A percentile compares a stretch with the other conserved stretches of the same genome.
phyloP scores from a whole-genome alignment of 2,329 filamentous ascomycete species.

The Stachybotrys elegans region DNA sequence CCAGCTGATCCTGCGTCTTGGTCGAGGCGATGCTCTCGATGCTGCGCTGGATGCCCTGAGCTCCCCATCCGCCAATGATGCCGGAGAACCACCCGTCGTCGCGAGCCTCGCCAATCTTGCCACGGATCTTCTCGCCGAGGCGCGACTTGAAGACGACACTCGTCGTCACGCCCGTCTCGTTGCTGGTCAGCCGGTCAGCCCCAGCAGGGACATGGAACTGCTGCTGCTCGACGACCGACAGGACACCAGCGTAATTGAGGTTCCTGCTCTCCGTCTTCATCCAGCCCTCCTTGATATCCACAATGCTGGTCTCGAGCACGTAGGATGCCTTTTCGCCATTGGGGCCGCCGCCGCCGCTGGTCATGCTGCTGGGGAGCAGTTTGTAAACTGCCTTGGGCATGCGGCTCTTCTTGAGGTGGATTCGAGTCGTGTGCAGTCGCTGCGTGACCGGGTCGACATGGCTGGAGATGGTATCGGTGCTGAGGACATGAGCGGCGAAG shows the following conservation, averaged over 20 bases:
- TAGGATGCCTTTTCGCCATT: slow-evolving; percentile 66
- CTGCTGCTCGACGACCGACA: slow-evolving; percentile 74
- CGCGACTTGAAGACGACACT: slow-evolving; percentile 68
- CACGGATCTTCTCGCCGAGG: slow-evolving; percentile 63
- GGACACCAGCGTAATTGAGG: slow-evolving; percentile 74
- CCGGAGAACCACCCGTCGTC: slow-evolving; percentile 48
- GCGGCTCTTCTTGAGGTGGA: slow-evolving; percentile 78
- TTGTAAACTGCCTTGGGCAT: slow-evolving; percentile 71
- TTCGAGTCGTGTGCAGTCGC: slow-evolving; percentile 69
- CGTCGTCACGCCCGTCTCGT: slow-evolving; percentile 64
- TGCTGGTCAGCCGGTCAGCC: slow-evolving; percentile 16
- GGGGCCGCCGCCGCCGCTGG: slow-evolving; percentile 51
- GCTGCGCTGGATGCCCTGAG: slow-evolving; percentile 68
- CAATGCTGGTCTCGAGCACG: slow-evolving; percentile 73
- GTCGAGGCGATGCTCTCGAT: slow-evolving; percentile 76
- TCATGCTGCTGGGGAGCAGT: slow-evolving; percentile 64
- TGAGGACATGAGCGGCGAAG: slow-evolving; percentile 75
- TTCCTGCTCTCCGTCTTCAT: slow-evolving; percentile 80
- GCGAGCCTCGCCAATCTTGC: slow-evolving; percentile 42
- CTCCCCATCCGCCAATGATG: slow-evolving; percentile 55
- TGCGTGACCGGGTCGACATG: slow-evolving; percentile 69
- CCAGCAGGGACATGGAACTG: slow-evolving; percentile 48
- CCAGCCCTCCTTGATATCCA: slow-evolving; percentile 75
- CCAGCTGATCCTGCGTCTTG: slow-evolving; percentile 71
- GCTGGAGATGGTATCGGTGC: slow-evolving; percentile 75